phyloP scores from a whole-genome alignment of 2,329 filamentous ascomycete species.

The Trichoderma sp. region DNA sequence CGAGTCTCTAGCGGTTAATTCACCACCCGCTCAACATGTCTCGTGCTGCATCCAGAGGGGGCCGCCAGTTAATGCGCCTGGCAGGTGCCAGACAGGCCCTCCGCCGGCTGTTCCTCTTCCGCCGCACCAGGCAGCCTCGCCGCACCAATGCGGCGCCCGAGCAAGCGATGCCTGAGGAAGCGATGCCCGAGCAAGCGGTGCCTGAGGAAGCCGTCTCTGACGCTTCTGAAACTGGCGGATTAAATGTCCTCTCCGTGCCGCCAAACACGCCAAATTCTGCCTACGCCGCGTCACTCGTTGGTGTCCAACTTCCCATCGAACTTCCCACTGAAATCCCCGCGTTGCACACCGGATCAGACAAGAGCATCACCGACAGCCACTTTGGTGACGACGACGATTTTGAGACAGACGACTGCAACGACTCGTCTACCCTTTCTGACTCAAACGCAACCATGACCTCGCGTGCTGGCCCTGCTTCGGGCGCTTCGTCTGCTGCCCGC shows the following conservation, averaged over 20 bases:
- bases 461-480: background rate
- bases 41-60: constrained; percentile 29
- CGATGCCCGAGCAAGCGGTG: background rate
- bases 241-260: background rate
- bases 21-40: background rate
- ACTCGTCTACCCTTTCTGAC: constrained; percentile 12
- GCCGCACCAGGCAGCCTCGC: constrained; percentile 33
- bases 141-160: constrained; percentile 23
- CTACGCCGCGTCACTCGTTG: background rate
- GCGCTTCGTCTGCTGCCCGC: background rate
- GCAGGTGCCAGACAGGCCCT: constrained; percentile 37
- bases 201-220: background rate
- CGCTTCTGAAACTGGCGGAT: background rate
- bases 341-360: background rate
- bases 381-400: background rate
- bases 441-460: background rate
- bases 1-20: background rate
- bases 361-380: constrained; percentile 21
- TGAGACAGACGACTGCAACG: constrained; percentile 8
- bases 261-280: background rate
- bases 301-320: no score
- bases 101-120: constrained; percentile 35
- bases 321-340: background rate
- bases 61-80: constrained; percentile 36
- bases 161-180: background rate